phyloP scores from a whole-genome alignment of 257 asterid species.

The Ehretia macrophylla region DNA sequence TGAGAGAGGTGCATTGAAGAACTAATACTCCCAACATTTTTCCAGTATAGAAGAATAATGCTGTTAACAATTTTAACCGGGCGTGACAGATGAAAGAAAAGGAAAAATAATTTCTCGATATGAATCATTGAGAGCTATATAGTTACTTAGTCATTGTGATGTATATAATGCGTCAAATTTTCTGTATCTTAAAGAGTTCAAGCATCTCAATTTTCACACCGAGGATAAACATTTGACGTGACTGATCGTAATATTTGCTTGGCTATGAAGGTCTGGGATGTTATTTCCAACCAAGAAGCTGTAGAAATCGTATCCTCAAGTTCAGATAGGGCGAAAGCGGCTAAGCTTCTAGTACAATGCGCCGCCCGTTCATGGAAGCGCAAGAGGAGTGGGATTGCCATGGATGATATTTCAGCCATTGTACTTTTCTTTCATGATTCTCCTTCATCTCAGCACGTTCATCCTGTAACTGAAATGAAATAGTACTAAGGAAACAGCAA shows the following conservation, averaged over 20 bases:
- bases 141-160: too few species aligned
- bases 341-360: slow-evolving; percentile 60
- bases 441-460: slow-evolving; percentile 34
- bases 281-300: slow-evolving; percentile 85
- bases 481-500: slow-evolving; percentile 6
- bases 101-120: too few species aligned
- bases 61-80: too few species aligned
- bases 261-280: slow-evolving; percentile 87
- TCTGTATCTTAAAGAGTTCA: not conserved
- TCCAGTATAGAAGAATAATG: too few species aligned
- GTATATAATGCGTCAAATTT: not conserved
- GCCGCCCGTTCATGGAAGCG: slow-evolving; percentile 73
- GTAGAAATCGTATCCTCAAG: slow-evolving; percentile 62
- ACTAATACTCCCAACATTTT: too few species aligned
- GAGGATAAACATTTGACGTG: not conserved
- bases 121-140: not conserved
- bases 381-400: slow-evolving; percentile 77
- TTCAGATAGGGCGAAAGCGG: slow-evolving; percentile 56
- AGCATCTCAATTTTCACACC: not conserved
- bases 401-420: slow-evolving; percentile 93
- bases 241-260: not conserved
- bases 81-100: too few species aligned
- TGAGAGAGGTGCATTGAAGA: too few species aligned
- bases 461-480: slow-evolving; percentile 24
- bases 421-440: slow-evolving; percentile 64